These are phyloP conservation scores for Coemansia sp. DNA, from an alignment of 192 early-diverging fungal genomes.

Conservation along the genomic window DNA sequence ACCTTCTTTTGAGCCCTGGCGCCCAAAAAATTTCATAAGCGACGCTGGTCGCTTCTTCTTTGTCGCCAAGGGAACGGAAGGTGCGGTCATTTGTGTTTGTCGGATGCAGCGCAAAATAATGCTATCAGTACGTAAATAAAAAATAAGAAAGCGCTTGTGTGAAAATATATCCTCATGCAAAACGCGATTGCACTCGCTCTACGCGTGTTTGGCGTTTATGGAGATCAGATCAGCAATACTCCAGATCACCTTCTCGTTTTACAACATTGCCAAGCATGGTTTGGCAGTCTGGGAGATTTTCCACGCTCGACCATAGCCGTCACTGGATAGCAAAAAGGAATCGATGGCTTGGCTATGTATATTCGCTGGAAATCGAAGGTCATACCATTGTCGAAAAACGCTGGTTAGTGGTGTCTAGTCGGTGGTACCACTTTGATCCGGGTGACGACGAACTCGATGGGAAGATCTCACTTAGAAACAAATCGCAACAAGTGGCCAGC, in stretches of 20 bases:
- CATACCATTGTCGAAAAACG: no score
- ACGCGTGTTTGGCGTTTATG: neutral
- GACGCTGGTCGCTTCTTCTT: conserved; percentile 38
- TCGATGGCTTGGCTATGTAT: no score
- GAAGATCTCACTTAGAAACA: no score
- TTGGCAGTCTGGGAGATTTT: no score
- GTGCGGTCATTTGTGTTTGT: neutral
- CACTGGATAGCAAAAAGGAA: no score
- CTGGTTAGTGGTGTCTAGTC: no score
- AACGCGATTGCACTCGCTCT: neutral
- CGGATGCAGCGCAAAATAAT: neutral
- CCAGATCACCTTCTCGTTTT: neutral
- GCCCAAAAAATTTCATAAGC: conserved; percentile 37
- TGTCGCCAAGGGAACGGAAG: neutral
- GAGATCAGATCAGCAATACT: neutral
- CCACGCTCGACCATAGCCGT: no score
- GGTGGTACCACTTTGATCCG: no score
- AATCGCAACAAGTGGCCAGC: no score
- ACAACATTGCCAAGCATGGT: neutral
- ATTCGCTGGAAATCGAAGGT: no score
- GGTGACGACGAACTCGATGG: no score
- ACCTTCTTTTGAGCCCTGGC: conserved; percentile 20
- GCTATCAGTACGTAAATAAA: neutral
- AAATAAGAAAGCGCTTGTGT: neutral
- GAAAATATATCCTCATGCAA: neutral